Percentiles rank a stretch among this genome's conserved stretches.
These are phyloP conservation scores for Eutrema salsugineum DNA, from an alignment of 441 rosid species.

Conservation along the genomic window DNA sequence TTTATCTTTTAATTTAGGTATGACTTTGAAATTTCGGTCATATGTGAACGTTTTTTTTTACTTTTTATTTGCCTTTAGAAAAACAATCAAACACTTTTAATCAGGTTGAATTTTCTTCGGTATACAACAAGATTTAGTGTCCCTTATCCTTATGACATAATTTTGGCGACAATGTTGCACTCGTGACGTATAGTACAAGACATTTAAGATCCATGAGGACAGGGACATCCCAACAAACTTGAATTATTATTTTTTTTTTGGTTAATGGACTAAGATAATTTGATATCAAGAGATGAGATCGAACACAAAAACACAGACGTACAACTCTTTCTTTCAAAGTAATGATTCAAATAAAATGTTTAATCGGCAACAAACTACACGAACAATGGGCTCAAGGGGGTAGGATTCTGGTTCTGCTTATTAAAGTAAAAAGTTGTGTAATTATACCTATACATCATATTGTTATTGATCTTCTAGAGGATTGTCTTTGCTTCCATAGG, in stretches of 20 bases:
- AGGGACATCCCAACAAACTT: neutral
- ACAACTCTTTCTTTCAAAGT: neutral
- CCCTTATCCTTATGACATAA: neutral
- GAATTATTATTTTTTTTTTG: too few relatives aligned
- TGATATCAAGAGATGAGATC: neutral
- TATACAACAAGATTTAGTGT: neutral
- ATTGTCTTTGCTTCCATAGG: slow-evolving; percentile 45
- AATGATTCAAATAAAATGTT: neutral
- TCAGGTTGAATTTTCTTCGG: neutral
- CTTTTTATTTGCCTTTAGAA: neutral
- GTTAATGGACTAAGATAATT: too few relatives aligned
- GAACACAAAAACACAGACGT: neutral
- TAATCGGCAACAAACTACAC: neutral
- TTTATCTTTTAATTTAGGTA: neutral
- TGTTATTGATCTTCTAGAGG: slow-evolving; percentile 41
- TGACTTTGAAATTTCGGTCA: neutral
- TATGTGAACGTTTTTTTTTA: neutral
- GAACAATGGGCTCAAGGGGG: neutral
- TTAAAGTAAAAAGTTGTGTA: neutral
- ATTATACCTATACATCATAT: slow-evolving; percentile 9
- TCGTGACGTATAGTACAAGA: neutral
- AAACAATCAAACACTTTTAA: neutral
- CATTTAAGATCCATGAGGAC: neutral
- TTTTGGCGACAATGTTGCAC: slow-evolving; percentile 12
- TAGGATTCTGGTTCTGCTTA: neutral